These are phyloP conservation scores for Coleophoma eucalyptorum DNA, from an alignment of 2,329 filamentous ascomycete species.

Conservation along the genomic window DNA sequence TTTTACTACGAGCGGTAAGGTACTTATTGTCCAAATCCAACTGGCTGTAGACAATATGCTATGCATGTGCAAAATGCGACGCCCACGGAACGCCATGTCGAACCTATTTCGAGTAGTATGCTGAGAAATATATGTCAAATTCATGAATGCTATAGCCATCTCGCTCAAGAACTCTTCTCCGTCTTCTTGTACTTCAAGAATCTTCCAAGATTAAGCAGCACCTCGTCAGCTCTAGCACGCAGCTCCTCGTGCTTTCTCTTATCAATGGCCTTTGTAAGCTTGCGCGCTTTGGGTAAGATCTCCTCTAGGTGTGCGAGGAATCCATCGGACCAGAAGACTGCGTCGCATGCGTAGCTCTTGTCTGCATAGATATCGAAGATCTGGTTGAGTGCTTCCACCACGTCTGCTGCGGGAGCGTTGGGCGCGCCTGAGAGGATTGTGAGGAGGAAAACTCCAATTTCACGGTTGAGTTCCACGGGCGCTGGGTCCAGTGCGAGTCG, in stretches of 20 bases:
- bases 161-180: conserved; percentile 13
- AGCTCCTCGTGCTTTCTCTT: conserved; percentile 55
- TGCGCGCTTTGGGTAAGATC: conserved; percentile 47
- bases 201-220: conserved; percentile 52
- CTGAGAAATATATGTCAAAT: not conserved
- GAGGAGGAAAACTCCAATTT: conserved; percentile 60
- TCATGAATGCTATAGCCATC: not conserved
- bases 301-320: conserved; percentile 57
- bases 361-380: conserved; percentile 66
- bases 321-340: conserved; percentile 61
- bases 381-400: conserved; percentile 62
- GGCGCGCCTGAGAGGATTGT: conserved; percentile 49
- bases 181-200: conserved; percentile 61
- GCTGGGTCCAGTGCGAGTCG: conserved; percentile 55
- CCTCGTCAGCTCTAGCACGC: conserved; percentile 57
- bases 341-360: conserved; percentile 53
- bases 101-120: not conserved
- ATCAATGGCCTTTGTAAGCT: conserved; percentile 56
- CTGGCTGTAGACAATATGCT: too few species aligned
- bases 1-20: too few species aligned
- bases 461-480: conserved; percentile 50
- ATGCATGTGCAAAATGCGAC: too few species aligned
- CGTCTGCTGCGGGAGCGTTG: conserved; percentile 50
- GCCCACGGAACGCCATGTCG: too few species aligned
- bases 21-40: too few species aligned